Base-by-base conservation (phyloP, 768 basidiomycete genomes). In the Suillus fuscotomentosus region DNA sequence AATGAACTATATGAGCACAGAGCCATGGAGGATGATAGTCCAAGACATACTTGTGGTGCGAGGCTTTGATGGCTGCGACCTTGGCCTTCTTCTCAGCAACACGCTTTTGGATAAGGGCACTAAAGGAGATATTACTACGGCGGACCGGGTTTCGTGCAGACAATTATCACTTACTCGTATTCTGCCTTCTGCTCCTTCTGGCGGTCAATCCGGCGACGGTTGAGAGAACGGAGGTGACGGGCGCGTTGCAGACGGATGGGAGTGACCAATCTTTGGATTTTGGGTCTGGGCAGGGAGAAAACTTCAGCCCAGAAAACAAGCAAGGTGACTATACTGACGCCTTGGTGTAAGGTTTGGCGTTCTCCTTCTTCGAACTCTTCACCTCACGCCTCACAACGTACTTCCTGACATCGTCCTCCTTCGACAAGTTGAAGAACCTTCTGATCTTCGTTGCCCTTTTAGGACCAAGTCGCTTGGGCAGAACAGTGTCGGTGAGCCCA, bases 361-460 rank as follows among this genome's bases (percentile, higher is more conserved):
- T 80, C 73, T 87, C 86, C 85, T 97, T 97, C 90, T 96, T 97
- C 73, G 82, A 70, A 77, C 88, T 90, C 80, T 80, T 88, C 53
- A 99, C 94, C 82, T 97, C 95, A 70, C 96, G 83, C 72, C 95
- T 83, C 71, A 98, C 89, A 69, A 97, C 96, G 78, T 97, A 98
- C 81, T 97, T 96, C 82, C 94, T 88, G 65, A 99, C 97, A 82
- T 99, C 97, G 74, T 99, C 97, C 73, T 96, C 91, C 87, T 99
- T 98, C 82, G 86, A 84, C 76, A 98, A 83, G 85, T 97, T 97
- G 87, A 99, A 99, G 87, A 99, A 97, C 75, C 80, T 86, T 78
- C 95, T 86, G 81, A 99, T 98, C 88, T 96, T 97, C 66, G 94
- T 95, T 65, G 95, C 95, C 71, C 95, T 82, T 90, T 99, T 98